A percentile compares a stretch with the other conserved stretches of the same genome.
Evolutionary conservation across 2,329 filamentous ascomycete species (phyloP).

Genomic region (Fusarium avenaceum): DNA sequence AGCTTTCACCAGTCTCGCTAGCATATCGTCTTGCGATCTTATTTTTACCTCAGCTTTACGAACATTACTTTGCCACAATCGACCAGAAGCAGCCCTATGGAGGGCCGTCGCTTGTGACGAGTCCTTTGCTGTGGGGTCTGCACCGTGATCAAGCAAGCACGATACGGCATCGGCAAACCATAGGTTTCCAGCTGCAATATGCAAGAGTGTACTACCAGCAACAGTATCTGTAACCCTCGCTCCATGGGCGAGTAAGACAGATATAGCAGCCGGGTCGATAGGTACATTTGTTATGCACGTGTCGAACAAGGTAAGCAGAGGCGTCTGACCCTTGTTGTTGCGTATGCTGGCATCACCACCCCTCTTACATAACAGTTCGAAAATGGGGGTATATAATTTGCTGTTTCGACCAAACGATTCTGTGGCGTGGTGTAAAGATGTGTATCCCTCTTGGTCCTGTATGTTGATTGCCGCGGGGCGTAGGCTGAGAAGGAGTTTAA

Average conservation of each 20-base stretch:
- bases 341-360: neutral
- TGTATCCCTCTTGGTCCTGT: neutral
- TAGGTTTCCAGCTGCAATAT: neutral
- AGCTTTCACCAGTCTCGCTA: neutral
- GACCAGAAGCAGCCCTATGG: constrained; percentile 2
- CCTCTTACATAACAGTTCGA: constrained; percentile 1
- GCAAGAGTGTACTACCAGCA: neutral
- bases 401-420: constrained; percentile 1
- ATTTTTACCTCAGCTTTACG: neutral
- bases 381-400: neutral
- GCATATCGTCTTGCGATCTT: neutral
- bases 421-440: constrained; percentile 1
- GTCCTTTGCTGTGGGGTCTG: neutral
- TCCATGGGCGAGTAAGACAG: neutral
- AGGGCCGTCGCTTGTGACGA: neutral
- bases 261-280: constrained; percentile 3
- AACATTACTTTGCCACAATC: neutral
- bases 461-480: neutral
- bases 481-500: neutral
- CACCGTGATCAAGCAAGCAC: neutral
- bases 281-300: neutral
- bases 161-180: neutral
- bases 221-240: constrained; percentile 1
- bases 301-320: neutral
- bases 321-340: neutral